Evolutionary conservation across 306 rosid species (phyloP).

Genomic region (Cicer judaicum): DNA sequence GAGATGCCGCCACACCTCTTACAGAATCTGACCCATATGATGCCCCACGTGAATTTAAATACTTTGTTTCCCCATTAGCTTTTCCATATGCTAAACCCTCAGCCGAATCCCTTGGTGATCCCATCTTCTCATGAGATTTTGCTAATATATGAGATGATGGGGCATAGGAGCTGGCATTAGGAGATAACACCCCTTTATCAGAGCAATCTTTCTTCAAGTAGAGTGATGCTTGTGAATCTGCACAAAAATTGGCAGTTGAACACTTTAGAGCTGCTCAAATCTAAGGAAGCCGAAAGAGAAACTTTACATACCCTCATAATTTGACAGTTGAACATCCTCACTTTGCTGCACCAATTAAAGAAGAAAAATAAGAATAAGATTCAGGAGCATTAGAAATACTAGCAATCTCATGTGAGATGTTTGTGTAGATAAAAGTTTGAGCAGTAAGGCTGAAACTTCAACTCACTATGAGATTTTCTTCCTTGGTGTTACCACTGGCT

Average conservation of each 20-base stretch:
- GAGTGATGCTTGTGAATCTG: constrained; percentile 60
- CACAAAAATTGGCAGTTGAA: constrained; percentile 30
- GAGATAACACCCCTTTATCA: constrained; percentile 63
- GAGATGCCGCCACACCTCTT: constrained; percentile 54
- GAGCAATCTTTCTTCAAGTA: constrained; percentile 59
- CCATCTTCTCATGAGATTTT: constrained; percentile 62
- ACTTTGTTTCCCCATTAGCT: constrained; percentile 55
- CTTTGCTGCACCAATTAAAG: constrained; percentile 58
- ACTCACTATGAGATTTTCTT: constrained; percentile 69
- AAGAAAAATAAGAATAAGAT: constrained; percentile 43
- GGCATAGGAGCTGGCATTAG: constrained; percentile 56
- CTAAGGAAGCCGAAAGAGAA: constrained; percentile 22
- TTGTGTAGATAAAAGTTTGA: constrained; percentile 28
- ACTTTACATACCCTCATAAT: constrained; percentile 70
- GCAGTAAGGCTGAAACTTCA: constrained; percentile 43
- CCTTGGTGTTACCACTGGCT: constrained; percentile 48
- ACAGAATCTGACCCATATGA: constrained; percentile 64
- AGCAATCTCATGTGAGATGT: constrained; percentile 36
- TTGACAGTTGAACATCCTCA: constrained; percentile 60
- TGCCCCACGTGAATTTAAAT: constrained; percentile 55
- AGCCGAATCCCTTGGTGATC: constrained; percentile 48
- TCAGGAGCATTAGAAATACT: constrained; percentile 38
- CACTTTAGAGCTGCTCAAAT: constrained; percentile 24
- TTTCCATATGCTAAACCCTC: constrained; percentile 55
- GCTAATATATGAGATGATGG: constrained; percentile 52